These are phyloP conservation scores for Podaxis rugospora DNA, from an alignment of 768 basidiomycete genomes.

Conservation along the genomic window DNA sequence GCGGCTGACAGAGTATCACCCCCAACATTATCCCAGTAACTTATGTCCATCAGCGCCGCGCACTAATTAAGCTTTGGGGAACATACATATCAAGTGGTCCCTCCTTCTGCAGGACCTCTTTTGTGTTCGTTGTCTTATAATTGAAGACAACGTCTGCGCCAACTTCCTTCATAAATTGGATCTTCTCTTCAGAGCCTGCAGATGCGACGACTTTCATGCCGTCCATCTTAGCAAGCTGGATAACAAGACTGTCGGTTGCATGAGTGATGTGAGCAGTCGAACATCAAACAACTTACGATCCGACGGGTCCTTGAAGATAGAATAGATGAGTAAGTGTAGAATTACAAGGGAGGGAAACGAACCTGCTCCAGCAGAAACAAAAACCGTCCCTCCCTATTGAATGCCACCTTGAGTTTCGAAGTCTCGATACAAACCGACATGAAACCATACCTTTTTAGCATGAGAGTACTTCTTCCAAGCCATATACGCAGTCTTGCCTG, in stretches of 20 bases:
- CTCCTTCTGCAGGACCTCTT: slow-evolving; percentile 41
- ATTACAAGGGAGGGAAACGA: background rate
- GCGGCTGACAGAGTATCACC: slow-evolving; percentile 36
- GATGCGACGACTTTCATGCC: slow-evolving; percentile 56
- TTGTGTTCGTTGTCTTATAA: slow-evolving; percentile 49
- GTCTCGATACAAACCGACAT: background rate
- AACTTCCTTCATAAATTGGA: slow-evolving; percentile 43
- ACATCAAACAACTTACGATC: slow-evolving; percentile 18
- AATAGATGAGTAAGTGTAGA: background rate
- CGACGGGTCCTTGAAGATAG: slow-evolving; percentile 17
- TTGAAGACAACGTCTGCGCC: slow-evolving; percentile 62
- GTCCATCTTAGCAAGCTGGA: slow-evolving; percentile 34
- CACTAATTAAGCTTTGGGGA: background rate
- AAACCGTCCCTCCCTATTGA: slow-evolving; percentile 21
- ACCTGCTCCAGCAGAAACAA: slow-evolving; percentile 24
- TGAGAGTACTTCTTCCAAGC: slow-evolving; percentile 26
- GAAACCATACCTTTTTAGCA: slow-evolving; percentile 26
- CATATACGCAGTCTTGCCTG: slow-evolving; percentile 27
- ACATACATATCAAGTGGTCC: slow-evolving; percentile 51
- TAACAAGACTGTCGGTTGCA: slow-evolving; percentile 19
- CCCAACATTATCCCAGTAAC: slow-evolving; percentile 39
- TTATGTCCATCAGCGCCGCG: background rate
- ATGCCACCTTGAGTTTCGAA: background rate
- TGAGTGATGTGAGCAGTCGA: background rate
- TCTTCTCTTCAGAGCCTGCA: slow-evolving; percentile 59